Evolutionary conservation across 352 stramenopile genomes (phyloP).

Genomic region (Vaucheria bursata): DNA sequence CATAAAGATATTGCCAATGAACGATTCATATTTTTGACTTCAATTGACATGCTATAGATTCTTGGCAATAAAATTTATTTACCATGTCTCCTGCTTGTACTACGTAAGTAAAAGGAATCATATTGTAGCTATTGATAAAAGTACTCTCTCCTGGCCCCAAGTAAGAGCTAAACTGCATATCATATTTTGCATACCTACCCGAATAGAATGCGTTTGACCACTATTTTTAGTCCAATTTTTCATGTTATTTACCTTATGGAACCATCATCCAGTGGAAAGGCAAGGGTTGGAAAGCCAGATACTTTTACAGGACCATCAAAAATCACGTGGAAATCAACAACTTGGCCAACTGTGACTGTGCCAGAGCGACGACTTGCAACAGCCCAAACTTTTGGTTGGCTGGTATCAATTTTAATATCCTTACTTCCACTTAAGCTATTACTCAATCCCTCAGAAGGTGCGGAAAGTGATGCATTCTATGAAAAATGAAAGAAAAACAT

Average conservation of each 20-base stretch:
- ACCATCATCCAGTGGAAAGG: not conserved
- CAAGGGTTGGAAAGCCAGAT: not conserved
- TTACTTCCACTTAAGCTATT: not conserved
- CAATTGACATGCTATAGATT: no score
- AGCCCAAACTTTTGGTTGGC: not conserved
- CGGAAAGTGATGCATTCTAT: not conserved
- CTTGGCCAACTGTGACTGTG: not conserved
- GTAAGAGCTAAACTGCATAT: not conserved
- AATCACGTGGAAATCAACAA: not conserved
- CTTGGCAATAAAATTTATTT: no score
- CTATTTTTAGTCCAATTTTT: no score
- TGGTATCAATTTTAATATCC: conserved; percentile 2
- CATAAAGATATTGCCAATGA: no score
- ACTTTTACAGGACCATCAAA: not conserved
- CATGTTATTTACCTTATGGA: not conserved
- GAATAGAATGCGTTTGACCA: not conserved
- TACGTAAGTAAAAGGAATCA: not conserved
- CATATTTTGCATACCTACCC: not conserved
- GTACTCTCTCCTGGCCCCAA: not conserved
- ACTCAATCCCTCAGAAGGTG: not conserved
- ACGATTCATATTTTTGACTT: no score
- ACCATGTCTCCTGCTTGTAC: not conserved
- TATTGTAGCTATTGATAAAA: not conserved
- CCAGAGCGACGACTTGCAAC: not conserved
- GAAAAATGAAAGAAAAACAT: no score